A percentile compares a stretch with the other conserved stretches of the same genome.
Evolutionary conservation across 176 grass and related monocot species (phyloP).

Genomic region (Avena sativa): DNA sequence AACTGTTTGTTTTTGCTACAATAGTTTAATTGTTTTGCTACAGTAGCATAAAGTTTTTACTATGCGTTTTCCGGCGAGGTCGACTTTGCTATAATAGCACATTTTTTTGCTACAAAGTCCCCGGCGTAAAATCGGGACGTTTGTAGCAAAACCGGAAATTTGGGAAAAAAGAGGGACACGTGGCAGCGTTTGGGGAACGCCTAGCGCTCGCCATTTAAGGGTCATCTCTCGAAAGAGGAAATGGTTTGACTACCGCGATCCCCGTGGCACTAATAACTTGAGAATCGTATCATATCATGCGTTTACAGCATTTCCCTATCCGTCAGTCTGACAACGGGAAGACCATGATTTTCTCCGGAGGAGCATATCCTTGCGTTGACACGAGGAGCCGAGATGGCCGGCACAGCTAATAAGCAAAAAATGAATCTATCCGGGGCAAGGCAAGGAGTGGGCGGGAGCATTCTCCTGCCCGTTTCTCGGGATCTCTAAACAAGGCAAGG

Average conservation of each 20-base stretch:
- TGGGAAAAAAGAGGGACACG: no score
- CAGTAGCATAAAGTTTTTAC: no score
- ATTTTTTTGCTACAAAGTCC: no score
- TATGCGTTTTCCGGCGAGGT: no score
- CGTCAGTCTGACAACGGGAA: background rate
- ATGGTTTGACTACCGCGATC: background rate
- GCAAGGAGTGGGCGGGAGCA: conserved; percentile 50
- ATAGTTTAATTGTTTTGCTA: no score
- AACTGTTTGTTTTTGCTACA: no score
- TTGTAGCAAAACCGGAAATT: no score
- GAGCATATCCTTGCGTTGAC: background rate
- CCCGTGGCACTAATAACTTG: background rate
- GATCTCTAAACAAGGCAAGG: conserved; percentile 39
- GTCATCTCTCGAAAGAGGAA: background rate
- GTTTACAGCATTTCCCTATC: background rate
- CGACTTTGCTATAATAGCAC: no score
- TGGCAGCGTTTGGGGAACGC: no score
- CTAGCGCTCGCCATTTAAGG: background rate
- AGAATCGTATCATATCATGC: background rate
- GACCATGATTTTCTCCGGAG: background rate
- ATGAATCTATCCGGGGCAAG: background rate
- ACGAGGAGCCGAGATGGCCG: background rate
- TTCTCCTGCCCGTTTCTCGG: conserved; percentile 52
- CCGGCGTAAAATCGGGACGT: no score
- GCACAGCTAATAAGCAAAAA: background rate